Evolutionary conservation across 805 yeast species (phyloP).

Genomic region (Starmerella bombi): DNA sequence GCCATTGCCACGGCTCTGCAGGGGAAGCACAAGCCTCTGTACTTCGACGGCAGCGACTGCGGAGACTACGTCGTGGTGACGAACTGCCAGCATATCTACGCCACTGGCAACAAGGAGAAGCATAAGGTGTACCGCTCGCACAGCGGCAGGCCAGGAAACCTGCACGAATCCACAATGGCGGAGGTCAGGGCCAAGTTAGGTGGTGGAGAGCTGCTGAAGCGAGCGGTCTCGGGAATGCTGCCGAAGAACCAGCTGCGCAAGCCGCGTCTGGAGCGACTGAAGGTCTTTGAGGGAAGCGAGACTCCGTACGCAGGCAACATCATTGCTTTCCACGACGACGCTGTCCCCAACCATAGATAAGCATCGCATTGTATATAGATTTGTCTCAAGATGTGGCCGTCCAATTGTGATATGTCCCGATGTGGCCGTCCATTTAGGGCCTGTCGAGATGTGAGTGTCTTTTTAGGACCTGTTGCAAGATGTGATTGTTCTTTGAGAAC

Average conservation of each 20-base stretch:
- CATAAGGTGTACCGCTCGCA: slow-evolving; percentile 83
- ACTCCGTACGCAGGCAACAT: slow-evolving; percentile 78
- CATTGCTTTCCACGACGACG: slow-evolving; percentile 72
- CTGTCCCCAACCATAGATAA: too few species aligned
- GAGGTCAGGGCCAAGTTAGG: slow-evolving; percentile 67
- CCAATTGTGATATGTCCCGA: too few species aligned
- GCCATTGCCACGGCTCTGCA: slow-evolving; percentile 74
- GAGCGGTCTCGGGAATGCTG: slow-evolving; percentile 92
- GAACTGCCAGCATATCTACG: slow-evolving; percentile 66
- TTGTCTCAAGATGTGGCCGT: too few species aligned
- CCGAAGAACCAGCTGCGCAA: slow-evolving; percentile 82
- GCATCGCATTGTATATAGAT: not conserved
- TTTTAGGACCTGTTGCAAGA: too few species aligned
- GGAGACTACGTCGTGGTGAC: slow-evolving; percentile 98
- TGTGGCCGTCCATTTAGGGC: too few species aligned
- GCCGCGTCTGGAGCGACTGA: slow-evolving; percentile 66
- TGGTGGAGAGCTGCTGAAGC: slow-evolving; percentile 65
- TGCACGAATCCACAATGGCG: slow-evolving; percentile 71
- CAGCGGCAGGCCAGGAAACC: slow-evolving; percentile 77
- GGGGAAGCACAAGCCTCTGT: slow-evolving; percentile 96
- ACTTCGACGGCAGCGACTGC: slow-evolving; percentile 58
- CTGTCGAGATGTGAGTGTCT: too few species aligned
- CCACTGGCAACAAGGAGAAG: slow-evolving; percentile 74
- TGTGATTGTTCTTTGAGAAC: too few species aligned
- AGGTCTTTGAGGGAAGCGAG: slow-evolving; percentile 75